phyloP scores from a whole-genome alignment of 805 yeast species.

The Lipomyces sp. region DNA sequence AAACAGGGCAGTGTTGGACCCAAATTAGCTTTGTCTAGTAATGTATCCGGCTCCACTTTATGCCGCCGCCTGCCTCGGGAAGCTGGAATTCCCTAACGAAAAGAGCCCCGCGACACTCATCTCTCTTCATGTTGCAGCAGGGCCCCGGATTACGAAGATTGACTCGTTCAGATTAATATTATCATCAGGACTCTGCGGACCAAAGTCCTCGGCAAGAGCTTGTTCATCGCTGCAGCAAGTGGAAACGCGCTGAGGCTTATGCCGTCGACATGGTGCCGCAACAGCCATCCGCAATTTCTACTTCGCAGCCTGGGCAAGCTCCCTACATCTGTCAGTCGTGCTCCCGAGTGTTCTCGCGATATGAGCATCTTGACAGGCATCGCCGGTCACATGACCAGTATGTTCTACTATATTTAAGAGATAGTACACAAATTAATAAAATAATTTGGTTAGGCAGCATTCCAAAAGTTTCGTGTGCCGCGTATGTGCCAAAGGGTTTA shows the following conservation, averaged over 20 bases:
- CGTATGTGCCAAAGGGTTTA: conserved; percentile 23
- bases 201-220: background rate
- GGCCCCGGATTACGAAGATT: background rate
- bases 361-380: conserved; percentile 18
- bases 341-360: conserved; percentile 14
- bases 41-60: background rate
- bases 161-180: background rate
- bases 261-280: background rate
- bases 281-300: background rate
- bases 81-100: background rate
- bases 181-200: background rate
- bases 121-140: background rate
- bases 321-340: conserved; percentile 14
- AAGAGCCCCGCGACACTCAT: background rate
- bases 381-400: conserved; percentile 10
- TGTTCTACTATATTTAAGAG: background rate
- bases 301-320: background rate
- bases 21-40: background rate
- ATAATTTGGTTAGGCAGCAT: background rate
- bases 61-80: background rate
- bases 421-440: background rate
- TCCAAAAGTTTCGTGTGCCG: conserved; percentile 17
- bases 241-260: background rate
- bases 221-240: background rate
- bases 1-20: background rate